phyloP scores from a whole-genome alignment of 495 filamentous ascomycete genomes.

The Penicillium dipodomyicola region DNA sequence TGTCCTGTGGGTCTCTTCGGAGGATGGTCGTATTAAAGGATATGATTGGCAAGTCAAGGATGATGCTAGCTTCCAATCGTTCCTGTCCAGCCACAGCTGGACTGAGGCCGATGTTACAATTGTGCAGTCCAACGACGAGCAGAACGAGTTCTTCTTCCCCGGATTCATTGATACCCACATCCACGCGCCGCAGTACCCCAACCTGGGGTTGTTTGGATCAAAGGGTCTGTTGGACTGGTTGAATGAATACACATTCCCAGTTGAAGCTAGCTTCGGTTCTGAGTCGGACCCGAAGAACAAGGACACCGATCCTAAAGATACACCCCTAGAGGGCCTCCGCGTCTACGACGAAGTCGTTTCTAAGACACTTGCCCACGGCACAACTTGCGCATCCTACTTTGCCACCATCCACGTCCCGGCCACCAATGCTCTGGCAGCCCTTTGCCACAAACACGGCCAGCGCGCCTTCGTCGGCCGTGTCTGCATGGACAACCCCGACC shows the following conservation, averaged over 20 bases:
- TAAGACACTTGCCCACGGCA: slow-evolving; percentile 79
- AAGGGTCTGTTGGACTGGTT: slow-evolving; percentile 88
- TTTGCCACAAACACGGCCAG: slow-evolving; percentile 71
- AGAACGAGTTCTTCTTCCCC: slow-evolving; percentile 76
- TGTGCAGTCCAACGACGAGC: slow-evolving; percentile 9
- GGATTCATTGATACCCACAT: slow-evolving; percentile 97
- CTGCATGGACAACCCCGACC: slow-evolving; percentile 70
- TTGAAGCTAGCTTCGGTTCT: slow-evolving; percentile 65
- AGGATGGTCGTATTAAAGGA: slow-evolving; percentile 56
- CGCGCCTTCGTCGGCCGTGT: slow-evolving; percentile 83
- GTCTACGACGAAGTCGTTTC: slow-evolving; percentile 71
- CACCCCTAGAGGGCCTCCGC: slow-evolving; percentile 42
- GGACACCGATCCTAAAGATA: slow-evolving; percentile 1
- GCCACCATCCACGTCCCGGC: slow-evolving; percentile 75
- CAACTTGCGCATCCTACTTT: slow-evolving; percentile 86
- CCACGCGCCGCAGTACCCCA: slow-evolving; percentile 90
- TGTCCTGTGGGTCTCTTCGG: slow-evolving; percentile 61
- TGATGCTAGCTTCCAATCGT: slow-evolving; percentile 8
- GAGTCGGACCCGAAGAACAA: neutral
- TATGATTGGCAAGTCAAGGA: slow-evolving; percentile 30
- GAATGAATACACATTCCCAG: slow-evolving; percentile 87
- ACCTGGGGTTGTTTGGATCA: slow-evolving; percentile 84
- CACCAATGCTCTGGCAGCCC: slow-evolving; percentile 82
- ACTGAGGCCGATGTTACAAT: too few relatives aligned
- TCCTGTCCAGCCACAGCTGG: too few relatives aligned